phyloP scores from a whole-genome alignment of 2,329 filamentous ascomycete species.

The Penicillium expansum region DNA sequence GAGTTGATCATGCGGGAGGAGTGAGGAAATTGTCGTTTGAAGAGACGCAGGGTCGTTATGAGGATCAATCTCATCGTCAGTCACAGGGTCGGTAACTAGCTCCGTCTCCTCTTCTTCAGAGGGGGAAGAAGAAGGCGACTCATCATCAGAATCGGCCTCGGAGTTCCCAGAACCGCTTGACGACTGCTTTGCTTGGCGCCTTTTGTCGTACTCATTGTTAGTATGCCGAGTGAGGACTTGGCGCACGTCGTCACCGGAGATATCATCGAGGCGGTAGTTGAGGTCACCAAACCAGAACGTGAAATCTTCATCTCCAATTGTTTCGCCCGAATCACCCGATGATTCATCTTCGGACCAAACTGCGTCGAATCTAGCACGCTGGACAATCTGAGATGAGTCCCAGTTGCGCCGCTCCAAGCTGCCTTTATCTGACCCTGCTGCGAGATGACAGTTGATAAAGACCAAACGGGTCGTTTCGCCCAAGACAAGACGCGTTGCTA shows the following conservation, averaged over 20 bases:
- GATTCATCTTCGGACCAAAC: conserved; percentile 62
- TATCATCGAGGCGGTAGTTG: conserved; percentile 85
- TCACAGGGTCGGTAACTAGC: conserved; percentile 42
- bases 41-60: conserved; percentile 79
- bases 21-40: conserved; percentile 80
- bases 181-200: conserved; percentile 35
- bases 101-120: conserved; percentile 8
- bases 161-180: conserved; percentile 3
- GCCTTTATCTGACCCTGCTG: conserved; percentile 76
- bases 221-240: conserved; percentile 80
- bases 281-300: conserved; percentile 95
- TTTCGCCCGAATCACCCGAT: conserved; percentile 57
- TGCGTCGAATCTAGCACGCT: conserved; percentile 74
- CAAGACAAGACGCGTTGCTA: conserved; percentile 75
- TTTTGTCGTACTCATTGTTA: conserved; percentile 68
- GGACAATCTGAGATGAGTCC: conserved; percentile 78
- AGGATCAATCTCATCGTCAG: conserved; percentile 66
- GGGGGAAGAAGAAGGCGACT: conserved; percentile 4
- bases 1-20: conserved; percentile 88
- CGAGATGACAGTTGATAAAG: conserved; percentile 88
- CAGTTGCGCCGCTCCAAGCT: conserved; percentile 82
- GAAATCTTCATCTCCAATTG: conserved; percentile 86
- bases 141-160: not conserved
- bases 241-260: conserved; percentile 87
- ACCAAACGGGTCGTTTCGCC: conserved; percentile 86